Conservation (phyloP, 1,139 yeast genomes). For the Yamadazyma sp. region DNA sequence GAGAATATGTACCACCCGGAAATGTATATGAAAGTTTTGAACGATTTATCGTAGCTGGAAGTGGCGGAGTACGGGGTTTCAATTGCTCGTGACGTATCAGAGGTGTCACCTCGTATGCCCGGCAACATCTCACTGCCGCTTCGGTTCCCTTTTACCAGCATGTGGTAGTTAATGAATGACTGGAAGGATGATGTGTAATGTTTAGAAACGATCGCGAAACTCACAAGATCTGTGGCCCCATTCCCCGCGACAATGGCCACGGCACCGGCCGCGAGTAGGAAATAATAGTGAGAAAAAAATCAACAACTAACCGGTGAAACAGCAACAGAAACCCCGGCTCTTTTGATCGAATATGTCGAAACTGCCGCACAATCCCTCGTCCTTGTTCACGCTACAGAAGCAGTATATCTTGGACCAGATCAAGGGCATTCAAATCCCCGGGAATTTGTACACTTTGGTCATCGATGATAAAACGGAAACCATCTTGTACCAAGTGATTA, state of each 20-base stretch:
- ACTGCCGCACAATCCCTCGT: constrained; percentile 25
- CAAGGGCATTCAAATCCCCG: constrained; percentile 32
- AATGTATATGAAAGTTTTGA: constrained; percentile 28
- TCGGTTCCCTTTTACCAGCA: not conserved
- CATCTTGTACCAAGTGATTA: constrained; percentile 32
- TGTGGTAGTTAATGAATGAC: not conserved
- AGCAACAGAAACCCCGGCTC: too few species aligned
- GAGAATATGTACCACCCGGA: constrained; percentile 60
- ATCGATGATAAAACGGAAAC: constrained; percentile 39
- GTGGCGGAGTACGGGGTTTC: not conserved
- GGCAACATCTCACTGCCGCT: too few species aligned
- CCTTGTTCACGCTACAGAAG: constrained; percentile 36
- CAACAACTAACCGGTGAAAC: not conserved
- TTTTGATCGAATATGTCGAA: constrained; percentile 6
- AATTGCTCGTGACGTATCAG: not conserved
- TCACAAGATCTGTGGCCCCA: not conserved
- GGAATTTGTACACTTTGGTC: constrained; percentile 38
- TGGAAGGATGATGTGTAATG: too few species aligned
- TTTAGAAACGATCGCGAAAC: too few species aligned
- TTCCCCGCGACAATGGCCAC: not conserved
- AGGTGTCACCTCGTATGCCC: not conserved
- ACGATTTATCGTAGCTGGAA: not conserved
- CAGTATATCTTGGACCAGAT: constrained; percentile 36
- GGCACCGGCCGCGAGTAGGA: not conserved
- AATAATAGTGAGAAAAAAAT: not conserved